Evolutionary conservation across 75 land plant species (phyloP), one percentile per base, ranked within the genome.

Genomic region (Pinus albicaulis): DNA sequence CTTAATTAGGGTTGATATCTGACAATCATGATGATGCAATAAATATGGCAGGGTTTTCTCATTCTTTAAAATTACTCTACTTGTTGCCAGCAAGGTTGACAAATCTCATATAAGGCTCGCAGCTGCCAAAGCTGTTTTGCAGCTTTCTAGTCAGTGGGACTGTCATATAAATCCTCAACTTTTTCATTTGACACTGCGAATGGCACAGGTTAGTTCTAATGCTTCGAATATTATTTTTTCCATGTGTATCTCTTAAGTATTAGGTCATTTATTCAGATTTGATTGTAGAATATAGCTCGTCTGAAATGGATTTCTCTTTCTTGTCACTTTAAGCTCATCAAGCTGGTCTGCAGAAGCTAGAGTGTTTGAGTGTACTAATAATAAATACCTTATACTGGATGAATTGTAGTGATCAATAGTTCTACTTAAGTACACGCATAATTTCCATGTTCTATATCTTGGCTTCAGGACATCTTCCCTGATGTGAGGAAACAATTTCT

Each of bases 61-160:
- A 34, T 64, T 64, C 20, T 31, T 31, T 28, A 34, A 63, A 64
- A 17, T 16, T 64, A 64, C 34, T 34, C 19, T 64, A 64, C 38
- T 64, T 64, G 26, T 63, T 79, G 83, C 71, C 95, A 96, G 99
- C 85, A 63, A 76, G 26, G 83, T 83, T 64, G 99, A 96, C 75
- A 92, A 86, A 80, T 95, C 93, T 41, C 93, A 94, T 79, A 65
- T 96, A 74, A 88, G 87, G 80, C 92, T 96, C 76, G 89, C 98
- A 61, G 73, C 99, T 73, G 99, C 91, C 17, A 96, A 89, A 76
- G 91, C 92, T 28, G 71, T 96, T 63, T 84, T 96, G 55, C 92
- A 95, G 17, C 76, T 96, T 59, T 87, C 98, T 28, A 87, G 77
- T 68, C 81, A 74, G 20, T 96, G 99, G 99, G 99, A 93, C 71